A percentile compares a stretch with the other conserved stretches of the same genome.
phyloP scores from a whole-genome alignment of 1,284 basidiomycete species.

The Ustanciosporium gigantosporum region DNA sequence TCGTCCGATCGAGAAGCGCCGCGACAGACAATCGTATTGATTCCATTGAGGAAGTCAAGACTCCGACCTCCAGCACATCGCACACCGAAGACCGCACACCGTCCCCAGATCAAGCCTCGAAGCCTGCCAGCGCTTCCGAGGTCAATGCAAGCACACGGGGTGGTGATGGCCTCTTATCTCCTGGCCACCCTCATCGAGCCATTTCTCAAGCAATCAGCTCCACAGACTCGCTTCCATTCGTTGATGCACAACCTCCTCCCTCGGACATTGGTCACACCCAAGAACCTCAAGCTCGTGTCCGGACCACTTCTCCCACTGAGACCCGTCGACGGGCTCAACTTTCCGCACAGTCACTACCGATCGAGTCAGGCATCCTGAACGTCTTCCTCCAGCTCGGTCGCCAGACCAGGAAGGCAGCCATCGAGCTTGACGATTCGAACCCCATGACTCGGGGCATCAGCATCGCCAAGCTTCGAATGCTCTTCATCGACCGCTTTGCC shows the following conservation, averaged over 20 bases:
- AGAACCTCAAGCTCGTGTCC: neutral
- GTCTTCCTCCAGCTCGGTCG: slow-evolving; percentile 89
- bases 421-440: slow-evolving; percentile 65
- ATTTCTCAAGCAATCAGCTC: slow-evolving; percentile 33
- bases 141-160: neutral
- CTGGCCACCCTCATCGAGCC: slow-evolving; percentile 6
- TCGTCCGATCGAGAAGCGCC: slow-evolving; percentile 18
- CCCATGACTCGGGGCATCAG: slow-evolving; percentile 64
- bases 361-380: slow-evolving; percentile 1
- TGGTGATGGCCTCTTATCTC: slow-evolving; percentile 10
- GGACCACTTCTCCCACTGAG: neutral
- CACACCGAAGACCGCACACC: slow-evolving; percentile 5
- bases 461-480: slow-evolving; percentile 74
- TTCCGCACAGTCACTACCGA: too few relatives aligned
- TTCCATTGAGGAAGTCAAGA: slow-evolving; percentile 40
- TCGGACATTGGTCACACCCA: slow-evolving; percentile 6
- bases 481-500: slow-evolving; percentile 93
- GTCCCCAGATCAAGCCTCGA: slow-evolving; percentile 7
- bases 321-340: too few relatives aligned
- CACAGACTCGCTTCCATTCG: slow-evolving; percentile 42
- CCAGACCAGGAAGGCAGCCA: slow-evolving; percentile 82
- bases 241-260: slow-evolving; percentile 24
- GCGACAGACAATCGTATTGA: slow-evolving; percentile 25
- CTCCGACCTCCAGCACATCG: slow-evolving; percentile 27
- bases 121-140: slow-evolving; percentile 2